Conservation (phyloP, 768 basidiomycete species). For the Hypholoma sublateritium region DNA sequence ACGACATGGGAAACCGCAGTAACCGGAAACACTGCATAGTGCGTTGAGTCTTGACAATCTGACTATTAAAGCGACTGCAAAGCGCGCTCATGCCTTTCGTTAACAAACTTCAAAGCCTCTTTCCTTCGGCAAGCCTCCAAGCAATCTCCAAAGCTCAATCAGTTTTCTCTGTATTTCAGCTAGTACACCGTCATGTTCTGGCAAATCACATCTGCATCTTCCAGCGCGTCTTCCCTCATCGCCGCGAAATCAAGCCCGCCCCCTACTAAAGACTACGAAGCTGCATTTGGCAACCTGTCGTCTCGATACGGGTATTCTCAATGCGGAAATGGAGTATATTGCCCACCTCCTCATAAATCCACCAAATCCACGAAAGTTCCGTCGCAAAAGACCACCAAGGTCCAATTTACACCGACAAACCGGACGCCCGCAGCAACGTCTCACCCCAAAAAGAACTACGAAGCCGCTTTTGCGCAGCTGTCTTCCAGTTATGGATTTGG, state of each 20-base stretch:
- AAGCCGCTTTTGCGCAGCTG: constrained; percentile 2
- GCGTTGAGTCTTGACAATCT: too few species aligned
- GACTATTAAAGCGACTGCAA: too few species aligned
- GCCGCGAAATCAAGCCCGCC: background rate
- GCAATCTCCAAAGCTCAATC: too few species aligned
- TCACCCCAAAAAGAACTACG: background rate
- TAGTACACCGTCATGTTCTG: background rate
- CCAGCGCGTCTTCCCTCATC: constrained; percentile 1
- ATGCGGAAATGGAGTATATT: background rate
- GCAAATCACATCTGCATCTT: background rate
- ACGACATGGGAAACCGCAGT: too few species aligned
- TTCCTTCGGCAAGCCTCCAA: too few species aligned
- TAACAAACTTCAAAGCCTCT: too few species aligned
- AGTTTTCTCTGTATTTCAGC: too few species aligned
- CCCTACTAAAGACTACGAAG: background rate
- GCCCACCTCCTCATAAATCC: background rate
- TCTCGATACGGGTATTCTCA: constrained; percentile 5
- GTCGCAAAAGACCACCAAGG: background rate
- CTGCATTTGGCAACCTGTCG: constrained; percentile 1
- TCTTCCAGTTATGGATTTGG: constrained; percentile 4
- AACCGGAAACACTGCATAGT: too few species aligned
- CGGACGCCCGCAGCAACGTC: background rate
- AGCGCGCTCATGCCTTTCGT: too few species aligned
- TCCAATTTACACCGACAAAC: background rate
- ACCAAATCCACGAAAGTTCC: background rate